Conservation (phyloP, 768 basidiomycete genomes). For the Tricholoma furcatifolium region DNA sequence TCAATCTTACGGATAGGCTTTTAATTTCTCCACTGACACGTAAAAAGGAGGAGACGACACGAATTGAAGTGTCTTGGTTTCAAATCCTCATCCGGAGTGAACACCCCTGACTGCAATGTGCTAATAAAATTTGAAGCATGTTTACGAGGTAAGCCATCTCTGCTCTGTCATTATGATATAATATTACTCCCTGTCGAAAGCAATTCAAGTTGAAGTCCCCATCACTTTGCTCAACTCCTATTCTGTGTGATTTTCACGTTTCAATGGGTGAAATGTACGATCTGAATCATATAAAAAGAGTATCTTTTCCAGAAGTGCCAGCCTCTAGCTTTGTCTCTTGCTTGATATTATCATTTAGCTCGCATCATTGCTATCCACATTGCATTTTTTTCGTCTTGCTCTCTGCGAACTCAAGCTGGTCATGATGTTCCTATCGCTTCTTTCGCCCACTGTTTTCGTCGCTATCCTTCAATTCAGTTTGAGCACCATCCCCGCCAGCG, state of each 20-base stretch:
- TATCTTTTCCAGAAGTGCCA: slow-evolving; percentile 6
- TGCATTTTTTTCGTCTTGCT: slow-evolving; percentile 10
- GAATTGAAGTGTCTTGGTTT: no score
- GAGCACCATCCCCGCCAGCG: slow-evolving; percentile 20
- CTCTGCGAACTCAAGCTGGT: slow-evolving; percentile 26
- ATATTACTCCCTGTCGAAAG: no score
- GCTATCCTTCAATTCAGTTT: slow-evolving; percentile 20
- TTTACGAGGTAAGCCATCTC: no score
- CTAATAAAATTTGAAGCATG: no score
- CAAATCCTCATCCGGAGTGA: no score
- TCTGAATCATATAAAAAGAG: slow-evolving; percentile 8
- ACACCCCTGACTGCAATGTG: no score
- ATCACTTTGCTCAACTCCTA: no score
- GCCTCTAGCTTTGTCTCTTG: slow-evolving; percentile 13
- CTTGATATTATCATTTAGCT: slow-evolving; percentile 6
- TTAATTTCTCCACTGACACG: no score
- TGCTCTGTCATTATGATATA: no score
- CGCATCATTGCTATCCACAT: slow-evolving; percentile 4
- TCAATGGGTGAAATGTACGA: slow-evolving; percentile 6
- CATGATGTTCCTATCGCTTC: slow-evolving; percentile 30
- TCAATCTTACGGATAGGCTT: no score
- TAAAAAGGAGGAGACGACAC: no score
- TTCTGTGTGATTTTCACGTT: not conserved
- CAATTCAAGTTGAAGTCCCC: no score
- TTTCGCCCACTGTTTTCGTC: slow-evolving; percentile 22